Conservation (phyloP, 2,329 filamentous ascomycete species). For the Tolypocladium ophioglossoides region DNA sequence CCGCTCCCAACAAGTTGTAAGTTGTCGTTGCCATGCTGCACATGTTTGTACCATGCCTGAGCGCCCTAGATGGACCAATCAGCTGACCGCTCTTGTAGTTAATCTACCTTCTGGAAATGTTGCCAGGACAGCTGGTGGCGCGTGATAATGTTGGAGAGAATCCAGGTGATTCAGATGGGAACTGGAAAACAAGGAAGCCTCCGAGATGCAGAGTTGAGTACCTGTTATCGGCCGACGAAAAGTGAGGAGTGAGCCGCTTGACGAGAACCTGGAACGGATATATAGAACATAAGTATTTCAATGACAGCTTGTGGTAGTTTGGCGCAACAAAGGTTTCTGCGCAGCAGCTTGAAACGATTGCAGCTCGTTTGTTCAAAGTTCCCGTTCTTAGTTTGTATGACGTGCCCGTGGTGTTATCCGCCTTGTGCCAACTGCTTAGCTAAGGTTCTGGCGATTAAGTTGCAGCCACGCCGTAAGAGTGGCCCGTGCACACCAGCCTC, state of each 20-base stretch:
- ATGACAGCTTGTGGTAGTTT: slow-evolving; percentile 2
- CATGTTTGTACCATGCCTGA: slow-evolving; percentile 5
- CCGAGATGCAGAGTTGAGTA: neutral
- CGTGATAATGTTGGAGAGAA: neutral
- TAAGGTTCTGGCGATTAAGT: neutral
- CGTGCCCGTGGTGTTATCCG: neutral
- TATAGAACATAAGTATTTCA: slow-evolving; percentile 1
- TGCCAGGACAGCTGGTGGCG: neutral
- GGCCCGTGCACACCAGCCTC: slow-evolving; percentile 17
- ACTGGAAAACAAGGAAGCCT: neutral
- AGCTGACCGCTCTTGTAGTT: neutral
- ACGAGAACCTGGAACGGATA: neutral
- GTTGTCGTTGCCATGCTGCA: slow-evolving; percentile 17
- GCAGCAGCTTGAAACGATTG: neutral
- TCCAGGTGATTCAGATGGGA: neutral
- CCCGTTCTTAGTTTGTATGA: neutral
- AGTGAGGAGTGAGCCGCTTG: neutral
- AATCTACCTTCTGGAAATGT: neutral
- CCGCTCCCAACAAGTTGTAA: slow-evolving; percentile 68
- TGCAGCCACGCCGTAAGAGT: slow-evolving; percentile 2
- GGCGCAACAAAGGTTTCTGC: neutral
- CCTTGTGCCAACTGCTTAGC: neutral
- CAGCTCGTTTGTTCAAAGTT: neutral
- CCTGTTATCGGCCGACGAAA: neutral
- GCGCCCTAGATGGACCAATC: neutral